These are phyloP conservation scores for Pythium sp. DNA, from an alignment of 352 stramenopile genomes.

Conservation along the genomic window DNA sequence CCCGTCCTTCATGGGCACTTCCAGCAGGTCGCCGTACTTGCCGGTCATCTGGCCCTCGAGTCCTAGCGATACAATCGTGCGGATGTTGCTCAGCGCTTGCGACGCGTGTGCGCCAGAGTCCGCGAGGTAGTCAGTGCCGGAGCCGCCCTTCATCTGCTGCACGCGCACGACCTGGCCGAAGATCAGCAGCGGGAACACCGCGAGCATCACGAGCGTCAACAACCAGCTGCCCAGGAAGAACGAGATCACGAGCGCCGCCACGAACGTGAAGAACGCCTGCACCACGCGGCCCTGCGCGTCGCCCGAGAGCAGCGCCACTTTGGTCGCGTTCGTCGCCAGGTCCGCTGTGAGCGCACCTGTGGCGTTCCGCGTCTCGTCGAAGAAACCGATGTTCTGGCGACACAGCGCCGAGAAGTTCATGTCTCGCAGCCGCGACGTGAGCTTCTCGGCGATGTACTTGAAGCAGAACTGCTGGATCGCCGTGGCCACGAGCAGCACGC, in stretches of 20 bases:
- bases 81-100: constrained; percentile 44
- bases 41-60: constrained; percentile 27
- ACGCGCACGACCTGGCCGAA: constrained; percentile 27
- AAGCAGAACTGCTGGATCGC: constrained; percentile 40
- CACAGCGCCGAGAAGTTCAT: constrained; percentile 48
- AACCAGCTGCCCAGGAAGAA: constrained; percentile 18
- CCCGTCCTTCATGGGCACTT: constrained; percentile 20
- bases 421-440: constrained; percentile 40
- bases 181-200: constrained; percentile 20
- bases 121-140: constrained; percentile 25
- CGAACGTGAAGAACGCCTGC: constrained; percentile 40
- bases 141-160: constrained; percentile 20
- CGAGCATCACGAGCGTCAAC: constrained; percentile 19
- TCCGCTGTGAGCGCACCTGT: constrained; percentile 49
- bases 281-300: constrained; percentile 44
- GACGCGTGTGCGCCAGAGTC: constrained; percentile 37
- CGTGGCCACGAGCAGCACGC: constrained; percentile 28
- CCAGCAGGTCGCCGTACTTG: constrained; percentile 29
- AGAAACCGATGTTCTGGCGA: constrained; percentile 60
- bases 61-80: constrained; percentile 35
- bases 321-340: constrained; percentile 47
- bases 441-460: constrained; percentile 49
- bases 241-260: constrained; percentile 17
- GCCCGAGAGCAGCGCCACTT: constrained; percentile 35
- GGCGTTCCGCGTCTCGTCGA: constrained; percentile 55